Evolutionary conservation across 163 green algal genomes (phyloP), one percentile per base, ranked within the genome.

Genomic region (Scenedesmus sp.): DNA sequence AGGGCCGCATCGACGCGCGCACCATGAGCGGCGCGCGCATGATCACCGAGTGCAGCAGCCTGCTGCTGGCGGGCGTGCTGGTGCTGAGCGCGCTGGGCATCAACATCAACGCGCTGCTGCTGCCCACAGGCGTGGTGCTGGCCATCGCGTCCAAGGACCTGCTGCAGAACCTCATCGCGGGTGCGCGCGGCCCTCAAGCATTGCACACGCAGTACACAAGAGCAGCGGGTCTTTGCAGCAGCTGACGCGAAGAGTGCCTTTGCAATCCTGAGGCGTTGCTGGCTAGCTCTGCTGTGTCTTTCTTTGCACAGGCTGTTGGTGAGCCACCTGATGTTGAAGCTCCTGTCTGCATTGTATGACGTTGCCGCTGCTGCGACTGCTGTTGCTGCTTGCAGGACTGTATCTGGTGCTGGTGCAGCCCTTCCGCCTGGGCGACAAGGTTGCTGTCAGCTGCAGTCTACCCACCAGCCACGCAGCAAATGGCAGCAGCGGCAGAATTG

Each of bases 331-430:
- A 8, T 81, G 84, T 34, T 1, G 18, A 46, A 46, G 34, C 34
- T 46, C 34, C 34, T 46, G 34, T 46, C 34, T 46, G 34, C 34
- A 46, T 46, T 46, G 34, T 46, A 46, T 46, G 34, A 10, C 55
- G 4, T 3, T 18, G 77, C 10, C 59, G 77, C 77, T 87, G 20
- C 54, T 54, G 18, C 18, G 20, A 5, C 55, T 70, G 82, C 20
- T 16, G 55, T 16, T 73, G 18, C 54, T 54, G 23, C 77, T 77
- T 26, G 52, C 89, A 92, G 89, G 89, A 26, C 67, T 97, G 82
- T 97, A 97, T 87, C 93, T 98, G 56, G 96, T 98, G 82, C 84
- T 97, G 16, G 96, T 96, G 52, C 95, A 97, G 94, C 95, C 95
- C 10, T 97, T 97, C 90, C 95, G 93, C 66, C 84, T 97, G 66